Evolutionary conservation across 192 early-diverging fungal species (phyloP), one percentile per base, ranked within the genome.

Genomic region (Podila verticillata): DNA sequence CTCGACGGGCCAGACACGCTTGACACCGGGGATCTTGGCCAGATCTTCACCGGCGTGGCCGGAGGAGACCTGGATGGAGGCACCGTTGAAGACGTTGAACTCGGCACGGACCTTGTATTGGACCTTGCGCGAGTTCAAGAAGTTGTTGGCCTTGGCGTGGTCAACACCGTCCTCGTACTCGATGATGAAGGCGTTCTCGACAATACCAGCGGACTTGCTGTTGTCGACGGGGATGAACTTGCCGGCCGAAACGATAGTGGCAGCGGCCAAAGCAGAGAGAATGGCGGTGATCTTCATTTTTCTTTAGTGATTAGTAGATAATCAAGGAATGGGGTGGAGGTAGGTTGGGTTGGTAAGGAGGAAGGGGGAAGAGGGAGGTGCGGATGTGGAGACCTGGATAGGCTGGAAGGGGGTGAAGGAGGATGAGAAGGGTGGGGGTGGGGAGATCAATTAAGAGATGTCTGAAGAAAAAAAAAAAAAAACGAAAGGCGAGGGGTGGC

Each of bases 1-100:
- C 74, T 84, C 85, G 49, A 89, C 84, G n/a, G 88, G 88, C 86
- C 85, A 86, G 35, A 79, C 49, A 22, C 60, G 39, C 65, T 81
- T 79, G n/a, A 84, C 58, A n/a, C 49, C 68, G 3, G 32, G 28
- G 9, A 70, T 61, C 26, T 65, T 57, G n/a, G 67, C 58, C 39
- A 79, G 78, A 8, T 63, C 44, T 1, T 57, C 22, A 1, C 65
- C 67, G 32, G 80, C 68, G 3, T 72, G n/a, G 17, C 31, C 36
- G 12, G 68, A 58, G 7, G 66, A 59, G 19, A 84, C 70, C 1
- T 26, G 44, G 24, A 86, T 31, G 2, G 85, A 84, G 19, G 82
- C 67, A 24, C 81, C 74, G 48, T 82, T 78, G 13, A 86, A 74
- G 20, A 70, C 36, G 30, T 82, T 58, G 31, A 68, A 84, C 65